Conservation (phyloP, 2,329 filamentous ascomycete species). For the Plectosphaerella plurivora region DNA sequence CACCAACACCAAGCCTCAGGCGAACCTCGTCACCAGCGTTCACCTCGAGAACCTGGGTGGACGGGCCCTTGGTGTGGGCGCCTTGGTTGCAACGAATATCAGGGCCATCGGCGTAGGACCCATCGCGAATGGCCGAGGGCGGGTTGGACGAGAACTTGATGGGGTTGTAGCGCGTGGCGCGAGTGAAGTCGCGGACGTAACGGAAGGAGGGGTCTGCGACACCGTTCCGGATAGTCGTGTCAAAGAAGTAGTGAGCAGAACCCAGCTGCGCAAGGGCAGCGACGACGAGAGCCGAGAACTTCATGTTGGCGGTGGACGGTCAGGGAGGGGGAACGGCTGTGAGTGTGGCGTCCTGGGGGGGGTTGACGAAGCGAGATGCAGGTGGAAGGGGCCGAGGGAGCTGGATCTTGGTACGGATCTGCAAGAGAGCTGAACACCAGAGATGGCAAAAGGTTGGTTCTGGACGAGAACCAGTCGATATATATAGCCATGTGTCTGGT, state of each 20-base stretch:
- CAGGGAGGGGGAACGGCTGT: no score
- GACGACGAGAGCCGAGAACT: conserved; percentile 12
- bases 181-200: conserved; percentile 19
- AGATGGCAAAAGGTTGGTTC: no score
- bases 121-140: conserved; percentile 15
- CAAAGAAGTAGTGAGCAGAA: conserved; percentile 24
- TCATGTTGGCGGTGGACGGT: conserved; percentile 14
- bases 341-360: no score
- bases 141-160: conserved; percentile 22
- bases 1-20: conserved; percentile 14
- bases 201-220: conserved; percentile 7
- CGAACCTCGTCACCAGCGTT: conserved; percentile 16
- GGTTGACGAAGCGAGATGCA: no score
- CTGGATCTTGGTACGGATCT: no score
- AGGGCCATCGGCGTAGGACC: conserved; percentile 13
- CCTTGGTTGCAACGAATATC: conserved; percentile 24
- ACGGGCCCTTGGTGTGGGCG: conserved; percentile 14
- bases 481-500: no score
- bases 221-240: conserved; percentile 17
- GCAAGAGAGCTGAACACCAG: no score
- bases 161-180: conserved; percentile 17
- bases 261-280: conserved; percentile 15
- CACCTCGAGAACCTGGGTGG: conserved; percentile 16
- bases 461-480: no score
- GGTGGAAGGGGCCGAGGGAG: no score